phyloP scores from a whole-genome alignment of 1,284 basidiomycete genomes.

The Testicularia cyperi region DNA sequence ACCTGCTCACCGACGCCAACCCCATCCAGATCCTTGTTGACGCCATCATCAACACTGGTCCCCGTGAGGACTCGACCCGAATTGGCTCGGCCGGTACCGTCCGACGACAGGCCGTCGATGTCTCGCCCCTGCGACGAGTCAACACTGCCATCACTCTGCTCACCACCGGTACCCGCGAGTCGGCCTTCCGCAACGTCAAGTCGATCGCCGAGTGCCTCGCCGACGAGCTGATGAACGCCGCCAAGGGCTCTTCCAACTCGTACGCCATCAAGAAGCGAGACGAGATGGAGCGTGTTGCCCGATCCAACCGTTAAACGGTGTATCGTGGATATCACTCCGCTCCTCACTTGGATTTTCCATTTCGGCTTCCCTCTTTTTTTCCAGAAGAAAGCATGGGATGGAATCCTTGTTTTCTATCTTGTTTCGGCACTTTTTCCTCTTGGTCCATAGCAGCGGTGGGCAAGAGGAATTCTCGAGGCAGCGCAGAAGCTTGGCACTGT shows the following conservation, averaged over 20 bases:
- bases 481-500: slow-evolving; percentile 8
- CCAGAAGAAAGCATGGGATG: no score
- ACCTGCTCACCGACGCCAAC: slow-evolving; percentile 99
- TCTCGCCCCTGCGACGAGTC: slow-evolving; percentile 94
- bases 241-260: slow-evolving; percentile 99
- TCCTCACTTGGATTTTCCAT: not conserved
- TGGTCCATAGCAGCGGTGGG: no score
- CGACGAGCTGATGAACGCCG: slow-evolving; percentile 99
- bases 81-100: slow-evolving; percentile 99
- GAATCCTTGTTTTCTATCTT: not conserved
- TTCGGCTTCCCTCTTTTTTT: not conserved
- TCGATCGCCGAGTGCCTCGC: slow-evolving; percentile 93
- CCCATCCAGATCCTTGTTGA: slow-evolving; percentile 98
- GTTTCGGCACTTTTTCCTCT: not conserved
- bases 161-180: slow-evolving; percentile 96
- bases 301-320: slow-evolving; percentile 88
- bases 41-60: slow-evolving; percentile 99
- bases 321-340: no score
- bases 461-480: no score
- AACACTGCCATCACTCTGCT: slow-evolving; percentile 96
- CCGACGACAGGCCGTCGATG: slow-evolving; percentile 99
- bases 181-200: slow-evolving; percentile 99
- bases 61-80: slow-evolving; percentile 99
- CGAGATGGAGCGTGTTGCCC: slow-evolving; percentile 98
- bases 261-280: slow-evolving; percentile 96